Evolutionary conservation across 1,284 basidiomycete genomes (phyloP), one percentile per base, ranked within the genome.

Genomic region (Sporisorium iseilematis-ciliati): DNA sequence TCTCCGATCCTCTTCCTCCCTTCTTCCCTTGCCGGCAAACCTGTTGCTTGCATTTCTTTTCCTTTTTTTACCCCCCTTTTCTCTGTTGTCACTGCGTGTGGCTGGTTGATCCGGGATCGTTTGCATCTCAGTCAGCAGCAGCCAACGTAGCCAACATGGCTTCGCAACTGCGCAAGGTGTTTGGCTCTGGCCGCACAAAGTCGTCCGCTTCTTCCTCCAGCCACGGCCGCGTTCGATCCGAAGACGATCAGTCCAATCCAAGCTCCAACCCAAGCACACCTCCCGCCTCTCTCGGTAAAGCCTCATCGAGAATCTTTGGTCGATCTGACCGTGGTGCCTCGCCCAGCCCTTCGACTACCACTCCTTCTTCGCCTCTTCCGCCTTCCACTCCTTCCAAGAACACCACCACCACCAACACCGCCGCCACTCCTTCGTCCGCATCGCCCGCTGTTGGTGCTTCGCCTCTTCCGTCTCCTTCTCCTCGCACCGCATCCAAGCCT

Each of bases 121-220:
- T 54, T 41, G 29, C 35, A 38, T 38, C 12, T 14, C 16, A 38
- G 35, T 38, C 35, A 38, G 35, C 35, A 38, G 35, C 35, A 16
- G 25, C 26, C 16, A 29, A 8, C 26, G 52, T 35, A 61, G 23
- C 51, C 29, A 58, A 21, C 31, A 75, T 76, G 74, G 74, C 74
- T 45, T 76, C 74, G 46, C 65, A 65, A 26, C 55, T 76, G 35
- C 68, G 69, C 29, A 72, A 76, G 69, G 74, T 76, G 54, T 76
- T 76, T 65, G 74, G 74, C 69, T 76, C 69, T 4, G 41, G 65
- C 63, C 74, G 74, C 62, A 60, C 74, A 26, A 76, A 76, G 63
- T 69, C 73, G 46, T 65, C 65, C 41, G 61, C 61, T 48, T 73
- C 71, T 4, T 41, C 52, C 25, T 59, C 74, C 5, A 57, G 51